Conservation (phyloP, 192 early-diverging fungal genomes). For the Coemansia sp. region DNA sequence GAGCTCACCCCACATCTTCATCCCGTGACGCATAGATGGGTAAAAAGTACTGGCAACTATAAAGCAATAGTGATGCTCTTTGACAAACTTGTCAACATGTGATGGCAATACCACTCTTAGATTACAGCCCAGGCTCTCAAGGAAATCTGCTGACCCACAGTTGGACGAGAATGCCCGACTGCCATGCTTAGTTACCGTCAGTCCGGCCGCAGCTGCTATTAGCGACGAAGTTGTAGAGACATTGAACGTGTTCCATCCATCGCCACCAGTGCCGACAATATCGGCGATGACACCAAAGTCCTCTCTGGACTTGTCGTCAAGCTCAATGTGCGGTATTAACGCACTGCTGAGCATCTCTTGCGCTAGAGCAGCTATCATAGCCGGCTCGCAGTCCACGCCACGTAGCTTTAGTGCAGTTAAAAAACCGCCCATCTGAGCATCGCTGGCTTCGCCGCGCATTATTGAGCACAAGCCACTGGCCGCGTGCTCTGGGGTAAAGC, state of each 20-base stretch:
- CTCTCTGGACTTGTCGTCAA: slow-evolving; percentile 36
- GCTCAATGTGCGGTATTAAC: slow-evolving; percentile 55
- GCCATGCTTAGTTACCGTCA: slow-evolving; percentile 91
- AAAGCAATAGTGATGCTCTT: slow-evolving; percentile 78
- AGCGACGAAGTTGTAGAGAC: slow-evolving; percentile 90
- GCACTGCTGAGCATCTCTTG: slow-evolving; percentile 70
- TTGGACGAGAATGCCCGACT: slow-evolving; percentile 88
- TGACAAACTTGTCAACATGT: slow-evolving; percentile 65
- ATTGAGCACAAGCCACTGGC: slow-evolving; percentile 64
- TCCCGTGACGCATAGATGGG: slow-evolving; percentile 82
- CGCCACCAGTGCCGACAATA: slow-evolving; percentile 98
- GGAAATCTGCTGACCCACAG: slow-evolving; percentile 90
- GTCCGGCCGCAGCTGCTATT: slow-evolving; percentile 89
- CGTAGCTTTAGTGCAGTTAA: slow-evolving; percentile 72
- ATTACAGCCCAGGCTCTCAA: slow-evolving; percentile 80
- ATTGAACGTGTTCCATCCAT: slow-evolving; percentile 97
- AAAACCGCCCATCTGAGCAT: slow-evolving; percentile 87
- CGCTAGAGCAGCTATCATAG: slow-evolving; percentile 78
- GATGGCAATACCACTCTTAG: slow-evolving; percentile 65
- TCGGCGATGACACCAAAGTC: slow-evolving; percentile 63
- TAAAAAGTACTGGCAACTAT: slow-evolving; percentile 90
- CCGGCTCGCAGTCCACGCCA: slow-evolving; percentile 69
- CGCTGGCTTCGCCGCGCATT: slow-evolving; percentile 74
- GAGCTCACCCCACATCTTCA: slow-evolving; percentile 74
- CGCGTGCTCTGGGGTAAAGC: slow-evolving; percentile 61